Evolutionary conservation across 768 basidiomycete species (phyloP).

Genomic region (Podaxis sp.): DNA sequence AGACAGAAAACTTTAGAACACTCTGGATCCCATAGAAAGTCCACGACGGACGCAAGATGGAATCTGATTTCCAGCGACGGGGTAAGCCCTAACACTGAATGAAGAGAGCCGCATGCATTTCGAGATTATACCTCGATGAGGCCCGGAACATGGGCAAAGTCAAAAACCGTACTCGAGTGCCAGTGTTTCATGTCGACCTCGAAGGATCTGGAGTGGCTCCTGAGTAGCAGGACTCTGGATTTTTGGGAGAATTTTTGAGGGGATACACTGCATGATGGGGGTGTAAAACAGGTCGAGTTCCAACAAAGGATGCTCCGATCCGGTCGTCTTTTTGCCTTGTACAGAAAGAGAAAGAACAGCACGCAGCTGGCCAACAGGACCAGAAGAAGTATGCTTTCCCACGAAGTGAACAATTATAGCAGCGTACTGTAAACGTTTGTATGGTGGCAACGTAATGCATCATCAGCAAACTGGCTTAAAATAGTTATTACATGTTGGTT

Average conservation of each 20-base stretch:
- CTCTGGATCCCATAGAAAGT: slow-evolving; percentile 6
- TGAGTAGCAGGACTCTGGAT: neutral
- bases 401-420: too few relatives aligned
- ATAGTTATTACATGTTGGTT: too few relatives aligned
- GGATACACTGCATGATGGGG: neutral
- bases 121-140: neutral
- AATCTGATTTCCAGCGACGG: neutral
- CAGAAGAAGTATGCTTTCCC: too few relatives aligned
- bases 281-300: neutral
- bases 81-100: neutral
- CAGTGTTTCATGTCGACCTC: too few relatives aligned
- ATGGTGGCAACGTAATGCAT: too few relatives aligned
- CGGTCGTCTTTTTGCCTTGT: too few relatives aligned
- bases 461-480: too few relatives aligned
- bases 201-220: neutral
- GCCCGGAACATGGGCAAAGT: neutral
- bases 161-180: neutral
- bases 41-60: slow-evolving; percentile 9
- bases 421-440: too few relatives aligned
- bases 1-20: neutral
- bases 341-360: too few relatives aligned
- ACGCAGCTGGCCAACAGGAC: too few relatives aligned
- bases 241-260: neutral
- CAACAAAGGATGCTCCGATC: neutral
- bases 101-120: neutral